Evolutionary conservation across 2,329 filamentous ascomycete genomes (phyloP), one percentile per base, ranked within the genome.

Genomic region (Phialophora expanda): DNA sequence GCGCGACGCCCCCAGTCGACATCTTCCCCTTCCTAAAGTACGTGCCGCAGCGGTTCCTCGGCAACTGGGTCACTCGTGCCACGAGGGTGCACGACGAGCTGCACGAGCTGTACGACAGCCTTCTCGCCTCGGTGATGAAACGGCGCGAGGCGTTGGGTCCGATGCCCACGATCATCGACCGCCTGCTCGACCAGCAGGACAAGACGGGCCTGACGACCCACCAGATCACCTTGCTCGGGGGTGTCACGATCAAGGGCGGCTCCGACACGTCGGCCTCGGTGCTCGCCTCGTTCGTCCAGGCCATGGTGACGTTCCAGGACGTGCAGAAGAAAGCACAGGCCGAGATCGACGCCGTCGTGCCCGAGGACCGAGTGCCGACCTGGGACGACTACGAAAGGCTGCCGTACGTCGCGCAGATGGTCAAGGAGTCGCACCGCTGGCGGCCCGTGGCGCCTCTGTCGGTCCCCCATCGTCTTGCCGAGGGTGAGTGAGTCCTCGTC

Each of bases 1-100:
- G 82, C 0, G 78, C 77, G 7, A 84, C 81, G 0, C 82, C 83
- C 0, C 82, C 82, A 0, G 79, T 84, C 0, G 82, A 84, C 59
- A 74, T 80, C 44, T 82, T 80, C 59, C 80, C 82, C 0, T 74
- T 79, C 26, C 70, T 84, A 8, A 77, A 81, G 46, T 75, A 69
- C 4, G 66, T 84, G 11, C 83, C 83, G 0, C 73, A 83, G 61
- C 61, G 62, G 0, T 53, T 82, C 3, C 77, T 80, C 53, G 75
- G 76, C 0, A 78, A 79, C 64, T 83, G 78, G 75, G 71, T 73
- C 6, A 71, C 71, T 9, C 75, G 79, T 4, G 76, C 79, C 0
- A 72, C 72, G 14, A 65, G 73, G n/a, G 77, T 82, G 4, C 73
- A 76, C 8, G 69, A 77, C 11, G 74, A 76, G 54, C 82, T 83